Evolutionary conservation across 2,329 filamentous ascomycete species (phyloP).

Genomic region (Trichoderma atrobrunneum): DNA sequence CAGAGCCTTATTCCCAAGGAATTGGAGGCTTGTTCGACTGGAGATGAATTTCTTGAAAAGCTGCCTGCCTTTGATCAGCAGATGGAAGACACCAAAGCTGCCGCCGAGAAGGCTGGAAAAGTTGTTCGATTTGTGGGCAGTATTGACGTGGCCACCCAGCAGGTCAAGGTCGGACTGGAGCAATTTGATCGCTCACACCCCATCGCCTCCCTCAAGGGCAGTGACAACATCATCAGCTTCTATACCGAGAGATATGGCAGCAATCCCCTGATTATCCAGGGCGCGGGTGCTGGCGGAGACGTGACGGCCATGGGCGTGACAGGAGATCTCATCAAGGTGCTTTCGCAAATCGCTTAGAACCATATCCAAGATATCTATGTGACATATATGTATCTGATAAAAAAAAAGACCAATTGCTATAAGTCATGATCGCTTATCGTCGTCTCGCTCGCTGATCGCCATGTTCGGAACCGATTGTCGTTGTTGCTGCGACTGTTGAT

Average conservation of each 20-base stretch:
- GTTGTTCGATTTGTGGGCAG: conserved; percentile 93
- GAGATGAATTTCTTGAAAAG: conserved; percentile 80
- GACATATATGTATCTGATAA: background rate
- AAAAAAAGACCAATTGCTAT: background rate
- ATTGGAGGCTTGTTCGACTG: conserved; percentile 71
- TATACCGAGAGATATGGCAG: conserved; percentile 92
- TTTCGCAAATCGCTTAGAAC: conserved; percentile 62
- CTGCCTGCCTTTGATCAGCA: conserved; percentile 80
- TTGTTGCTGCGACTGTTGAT: background rate
- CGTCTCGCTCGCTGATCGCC: conserved; percentile 1
- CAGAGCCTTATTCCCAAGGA: conserved; percentile 89
- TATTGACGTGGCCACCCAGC: conserved; percentile 76
- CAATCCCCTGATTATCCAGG: conserved; percentile 91
- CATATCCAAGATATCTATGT: background rate
- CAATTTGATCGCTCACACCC: conserved; percentile 84
- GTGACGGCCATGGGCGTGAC: conserved; percentile 98
- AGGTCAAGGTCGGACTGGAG: conserved; percentile 89
- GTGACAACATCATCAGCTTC: conserved; percentile 98
- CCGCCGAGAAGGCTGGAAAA: conserved; percentile 83
- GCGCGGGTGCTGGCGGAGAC: conserved; percentile 88
- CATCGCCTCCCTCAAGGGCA: conserved; percentile 92
- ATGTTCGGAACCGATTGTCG: background rate
- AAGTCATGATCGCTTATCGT: background rate
- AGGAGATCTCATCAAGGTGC: conserved; percentile 85
- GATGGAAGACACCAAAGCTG: conserved; percentile 85